Percentiles rank a stretch among this genome's conserved stretches.
Conservation (phyloP, 2,329 filamentous ascomycete genomes). For the Aspergillus sergii region DNA sequence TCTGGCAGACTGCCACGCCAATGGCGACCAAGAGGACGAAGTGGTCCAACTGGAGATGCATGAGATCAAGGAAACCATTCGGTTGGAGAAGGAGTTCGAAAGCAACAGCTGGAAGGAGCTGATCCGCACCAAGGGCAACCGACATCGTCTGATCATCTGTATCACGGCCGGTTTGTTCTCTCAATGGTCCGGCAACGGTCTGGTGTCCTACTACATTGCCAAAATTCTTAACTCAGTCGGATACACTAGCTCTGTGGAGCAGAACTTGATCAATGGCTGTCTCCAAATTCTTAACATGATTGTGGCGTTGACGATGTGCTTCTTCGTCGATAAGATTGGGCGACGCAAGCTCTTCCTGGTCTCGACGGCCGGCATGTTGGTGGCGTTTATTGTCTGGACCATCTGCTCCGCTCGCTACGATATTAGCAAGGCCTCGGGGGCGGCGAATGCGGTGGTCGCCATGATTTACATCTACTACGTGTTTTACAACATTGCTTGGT, state of each 20-base stretch:
- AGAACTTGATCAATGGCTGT: slow-evolving; percentile 46
- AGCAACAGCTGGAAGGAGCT: slow-evolving; percentile 44
- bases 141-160: slow-evolving; percentile 57
- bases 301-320: slow-evolving; percentile 39
- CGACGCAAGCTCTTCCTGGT: slow-evolving; percentile 48
- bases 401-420: slow-evolving; percentile 42
- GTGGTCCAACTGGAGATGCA: slow-evolving; percentile 24
- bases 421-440: slow-evolving; percentile 30
- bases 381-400: slow-evolving; percentile 47
- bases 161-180: slow-evolving; percentile 58
- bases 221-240: slow-evolving; percentile 41
- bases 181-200: slow-evolving; percentile 59
- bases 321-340: slow-evolving; percentile 45
- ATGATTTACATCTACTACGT: slow-evolving; percentile 50
- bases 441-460: slow-evolving; percentile 42
- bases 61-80: slow-evolving; percentile 50
- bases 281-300: slow-evolving; percentile 46
- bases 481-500: slow-evolving; percentile 45
- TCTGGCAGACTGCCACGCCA: slow-evolving; percentile 43
- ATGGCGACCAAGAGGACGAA: slow-evolving; percentile 41
- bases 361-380: slow-evolving; percentile 48
- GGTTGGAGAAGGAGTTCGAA: slow-evolving; percentile 50
- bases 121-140: slow-evolving; percentile 54
- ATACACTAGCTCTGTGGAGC: slow-evolving; percentile 38
- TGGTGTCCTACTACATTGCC: slow-evolving; percentile 45